Percentiles rank a stretch among this genome's conserved stretches.
phyloP scores from a whole-genome alignment of 73 alveolate species.

The Blepharisma japonicum region DNA sequence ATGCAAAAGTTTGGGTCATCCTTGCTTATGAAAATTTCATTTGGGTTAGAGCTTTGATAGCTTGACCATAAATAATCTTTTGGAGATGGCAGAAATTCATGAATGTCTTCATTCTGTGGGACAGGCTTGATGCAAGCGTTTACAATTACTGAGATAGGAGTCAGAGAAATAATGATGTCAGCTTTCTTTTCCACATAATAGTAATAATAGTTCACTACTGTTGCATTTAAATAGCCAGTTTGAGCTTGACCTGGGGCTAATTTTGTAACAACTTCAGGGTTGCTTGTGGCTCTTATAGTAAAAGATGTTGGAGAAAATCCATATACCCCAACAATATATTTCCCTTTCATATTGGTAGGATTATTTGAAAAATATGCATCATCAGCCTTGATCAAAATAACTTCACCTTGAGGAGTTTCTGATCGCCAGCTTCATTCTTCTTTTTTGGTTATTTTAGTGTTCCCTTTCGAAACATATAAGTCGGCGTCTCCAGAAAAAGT shows the following conservation, averaged over 20 bases:
- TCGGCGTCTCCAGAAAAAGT: neutral
- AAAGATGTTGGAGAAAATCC: neutral
- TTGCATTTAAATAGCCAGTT: neutral
- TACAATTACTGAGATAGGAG: neutral
- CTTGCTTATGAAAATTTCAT: too few relatives aligned
- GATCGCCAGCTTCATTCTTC: too few relatives aligned
- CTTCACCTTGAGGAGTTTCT: too few relatives aligned
- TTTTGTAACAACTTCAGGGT: neutral
- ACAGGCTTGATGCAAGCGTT: neutral
- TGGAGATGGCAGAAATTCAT: too few relatives aligned
- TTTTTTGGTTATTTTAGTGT: too few relatives aligned
- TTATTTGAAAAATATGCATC: neutral
- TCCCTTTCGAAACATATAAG: too few relatives aligned
- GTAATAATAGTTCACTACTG: neutral
- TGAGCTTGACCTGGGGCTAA: neutral
- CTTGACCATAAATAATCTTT: too few relatives aligned
- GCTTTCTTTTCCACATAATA: neutral
- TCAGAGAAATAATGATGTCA: conserved; percentile 1
- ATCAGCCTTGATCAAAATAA: too few relatives aligned
- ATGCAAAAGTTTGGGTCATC: neutral
- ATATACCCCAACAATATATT: conserved; percentile 10
- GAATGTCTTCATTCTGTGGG: too few relatives aligned
- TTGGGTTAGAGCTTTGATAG: too few relatives aligned
- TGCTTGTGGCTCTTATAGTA: neutral
- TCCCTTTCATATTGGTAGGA: conserved; percentile 13